Conservation (phyloP, 306 rosid genomes). For the cucumber (Cucumis sativus) region DNA sequence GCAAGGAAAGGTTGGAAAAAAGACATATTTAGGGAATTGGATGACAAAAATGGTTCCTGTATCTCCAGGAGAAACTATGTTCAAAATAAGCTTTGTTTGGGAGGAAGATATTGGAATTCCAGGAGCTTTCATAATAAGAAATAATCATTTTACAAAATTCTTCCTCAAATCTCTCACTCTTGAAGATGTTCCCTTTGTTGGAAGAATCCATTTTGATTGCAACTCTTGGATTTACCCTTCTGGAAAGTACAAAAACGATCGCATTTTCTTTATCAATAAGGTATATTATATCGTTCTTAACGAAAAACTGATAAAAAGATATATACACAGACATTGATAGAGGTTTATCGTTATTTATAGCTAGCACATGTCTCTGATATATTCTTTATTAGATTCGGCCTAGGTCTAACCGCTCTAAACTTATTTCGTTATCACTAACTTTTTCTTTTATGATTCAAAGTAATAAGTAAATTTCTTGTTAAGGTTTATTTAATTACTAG, state of each 20-base stretch:
- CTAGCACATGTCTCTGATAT: too few relatives aligned
- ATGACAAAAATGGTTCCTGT: constrained; percentile 28
- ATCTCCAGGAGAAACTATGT: constrained; percentile 34
- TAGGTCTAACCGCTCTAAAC: too few relatives aligned
- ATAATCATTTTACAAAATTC: constrained; percentile 57
- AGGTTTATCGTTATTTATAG: too few relatives aligned
- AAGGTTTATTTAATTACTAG: too few relatives aligned
- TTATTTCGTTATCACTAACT: too few relatives aligned
- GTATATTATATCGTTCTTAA: constrained; percentile 1
- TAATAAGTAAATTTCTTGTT: too few relatives aligned
- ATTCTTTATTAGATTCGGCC: too few relatives aligned
- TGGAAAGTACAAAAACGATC: constrained; percentile 34
- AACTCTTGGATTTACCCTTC: constrained; percentile 43
- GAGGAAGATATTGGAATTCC: constrained; percentile 46
- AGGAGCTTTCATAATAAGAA: constrained; percentile 57
- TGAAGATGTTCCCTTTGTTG: constrained; percentile 50
- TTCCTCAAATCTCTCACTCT: constrained; percentile 52
- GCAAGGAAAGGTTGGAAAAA: constrained; percentile 47
- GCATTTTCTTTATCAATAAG: constrained; percentile 76
- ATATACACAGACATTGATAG: too few relatives aligned
- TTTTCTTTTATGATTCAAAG: too few relatives aligned
- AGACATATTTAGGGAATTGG: constrained; percentile 54
- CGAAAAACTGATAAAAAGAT: too few relatives aligned
- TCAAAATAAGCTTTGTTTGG: constrained; percentile 48
- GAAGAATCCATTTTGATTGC: constrained; percentile 50